Conservation (phyloP, 2,329 filamentous ascomycete genomes). For the Arthrobotrys iridis region DNA sequence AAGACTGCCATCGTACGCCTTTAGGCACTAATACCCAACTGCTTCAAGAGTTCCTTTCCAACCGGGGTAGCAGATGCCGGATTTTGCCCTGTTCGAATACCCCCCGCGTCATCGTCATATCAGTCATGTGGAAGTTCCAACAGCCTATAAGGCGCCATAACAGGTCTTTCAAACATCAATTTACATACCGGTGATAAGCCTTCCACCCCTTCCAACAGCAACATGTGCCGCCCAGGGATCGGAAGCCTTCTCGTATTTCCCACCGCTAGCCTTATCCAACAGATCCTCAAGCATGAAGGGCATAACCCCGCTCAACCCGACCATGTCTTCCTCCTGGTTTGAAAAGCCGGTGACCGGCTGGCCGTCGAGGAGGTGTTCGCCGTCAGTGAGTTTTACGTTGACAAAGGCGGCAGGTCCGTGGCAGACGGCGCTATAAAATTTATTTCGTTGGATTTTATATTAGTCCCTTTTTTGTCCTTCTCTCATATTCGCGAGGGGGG, state of each 20-base stretch:
- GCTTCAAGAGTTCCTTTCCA: conserved; percentile 44
- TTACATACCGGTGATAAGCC: conserved; percentile 55
- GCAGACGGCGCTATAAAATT: conserved; percentile 67
- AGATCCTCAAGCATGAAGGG: conserved; percentile 72
- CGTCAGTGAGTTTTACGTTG: conserved; percentile 67
- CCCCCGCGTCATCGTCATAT: neutral
- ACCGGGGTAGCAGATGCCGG: conserved; percentile 28
- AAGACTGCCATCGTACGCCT: neutral
- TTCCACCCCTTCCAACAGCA: conserved; percentile 54
- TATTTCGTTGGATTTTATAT: conserved; percentile 5
- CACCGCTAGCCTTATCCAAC: conserved; percentile 65
- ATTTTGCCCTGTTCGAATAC: conserved; percentile 26
- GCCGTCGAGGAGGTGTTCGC: conserved; percentile 68
- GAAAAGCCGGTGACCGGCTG: conserved; percentile 71
- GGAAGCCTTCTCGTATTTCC: conserved; percentile 68
- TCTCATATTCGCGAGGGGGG: neutral
- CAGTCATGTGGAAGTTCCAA: neutral
- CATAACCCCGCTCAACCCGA: conserved; percentile 63
- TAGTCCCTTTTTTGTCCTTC: neutral
- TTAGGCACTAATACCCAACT: conserved; percentile 37
- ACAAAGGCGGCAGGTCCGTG: conserved; percentile 74
- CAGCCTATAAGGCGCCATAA: neutral
- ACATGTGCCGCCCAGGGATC: conserved; percentile 62
- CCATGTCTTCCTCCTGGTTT: conserved; percentile 67
- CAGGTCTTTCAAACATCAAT: neutral